Percentiles rank a stretch among this genome's conserved stretches.
These are phyloP conservation scores for Mycena citricolor DNA, from an alignment of 1,284 basidiomycete species.

Conservation along the genomic window DNA sequence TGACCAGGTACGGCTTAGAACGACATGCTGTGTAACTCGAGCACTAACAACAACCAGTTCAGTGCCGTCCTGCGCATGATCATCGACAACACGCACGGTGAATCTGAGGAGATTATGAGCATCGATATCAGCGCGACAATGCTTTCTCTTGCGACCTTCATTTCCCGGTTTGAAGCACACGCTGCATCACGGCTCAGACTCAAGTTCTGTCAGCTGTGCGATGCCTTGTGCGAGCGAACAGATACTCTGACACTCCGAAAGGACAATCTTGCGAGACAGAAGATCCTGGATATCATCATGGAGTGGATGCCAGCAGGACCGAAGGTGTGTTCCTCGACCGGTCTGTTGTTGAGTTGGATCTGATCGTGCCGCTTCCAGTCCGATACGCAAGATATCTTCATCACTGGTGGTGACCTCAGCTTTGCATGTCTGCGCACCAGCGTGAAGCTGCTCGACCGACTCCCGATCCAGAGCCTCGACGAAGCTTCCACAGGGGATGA, in stretches of 20 bases:
- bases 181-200: conserved; percentile 64
- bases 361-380: conserved; percentile 3
- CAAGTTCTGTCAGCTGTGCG: conserved; percentile 76
- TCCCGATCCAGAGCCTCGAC: conserved; percentile 68
- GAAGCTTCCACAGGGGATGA: conserved; percentile 59
- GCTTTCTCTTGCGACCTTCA: conserved; percentile 62
- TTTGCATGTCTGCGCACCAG: conserved; percentile 68
- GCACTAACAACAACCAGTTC: conserved; percentile 42
- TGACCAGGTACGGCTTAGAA: conserved; percentile 65
- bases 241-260: conserved; percentile 66
- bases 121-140: conserved; percentile 74
- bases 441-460: conserved; percentile 74
- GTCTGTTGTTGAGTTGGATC: conserved; percentile 12
- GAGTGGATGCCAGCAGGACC: conserved; percentile 69
- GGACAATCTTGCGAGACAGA: conserved; percentile 66
- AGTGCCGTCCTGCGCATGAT: conserved; percentile 75
- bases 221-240: conserved; percentile 62
- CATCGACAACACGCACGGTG: conserved; percentile 68
- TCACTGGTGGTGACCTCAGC: conserved; percentile 55
- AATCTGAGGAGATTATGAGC: conserved; percentile 59
- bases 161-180: conserved; percentile 60
- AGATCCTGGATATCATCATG: conserved; percentile 70
- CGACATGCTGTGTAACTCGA: conserved; percentile 8
- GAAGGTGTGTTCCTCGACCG: conserved; percentile 37
- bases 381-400: conserved; percentile 20